These are phyloP conservation scores for Neurospora africana DNA, from an alignment of 495 filamentous ascomycete genomes.

Conservation along the genomic window DNA sequence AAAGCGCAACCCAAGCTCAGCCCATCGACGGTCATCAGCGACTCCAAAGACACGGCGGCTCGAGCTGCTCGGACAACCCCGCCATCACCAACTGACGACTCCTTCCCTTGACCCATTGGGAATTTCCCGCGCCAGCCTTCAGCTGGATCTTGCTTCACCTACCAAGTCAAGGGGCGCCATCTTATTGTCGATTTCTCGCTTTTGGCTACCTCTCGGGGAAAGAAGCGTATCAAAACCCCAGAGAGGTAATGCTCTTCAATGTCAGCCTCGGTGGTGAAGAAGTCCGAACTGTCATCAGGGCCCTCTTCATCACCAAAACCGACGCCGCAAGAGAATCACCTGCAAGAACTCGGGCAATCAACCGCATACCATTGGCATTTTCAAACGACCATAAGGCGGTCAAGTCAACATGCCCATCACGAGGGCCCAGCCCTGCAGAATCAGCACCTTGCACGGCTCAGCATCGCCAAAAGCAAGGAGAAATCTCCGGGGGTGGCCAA, in stretches of 20 bases:
- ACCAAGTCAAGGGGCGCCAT: background rate
- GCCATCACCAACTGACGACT: background rate
- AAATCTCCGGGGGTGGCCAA: background rate
- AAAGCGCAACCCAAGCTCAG: background rate
- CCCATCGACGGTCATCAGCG: background rate
- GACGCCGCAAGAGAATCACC: background rate
- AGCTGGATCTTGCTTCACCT: background rate
- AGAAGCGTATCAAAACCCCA: background rate
- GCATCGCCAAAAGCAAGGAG: background rate
- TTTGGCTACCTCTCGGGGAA: background rate
- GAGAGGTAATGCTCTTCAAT: background rate
- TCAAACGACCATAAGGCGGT: background rate
- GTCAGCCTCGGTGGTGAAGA: background rate
- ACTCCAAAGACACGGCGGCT: background rate
- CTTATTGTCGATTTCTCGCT: background rate
- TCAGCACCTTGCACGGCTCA: background rate
- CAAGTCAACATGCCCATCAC: background rate
- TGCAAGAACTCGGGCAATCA: background rate
- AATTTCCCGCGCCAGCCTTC: background rate
- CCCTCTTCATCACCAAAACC: background rate
- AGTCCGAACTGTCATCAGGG: background rate
- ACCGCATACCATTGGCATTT: background rate
- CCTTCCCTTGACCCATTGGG: background rate
- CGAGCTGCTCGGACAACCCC: background rate
- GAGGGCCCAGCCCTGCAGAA: background rate